Percentiles rank a stretch among this genome's conserved stretches.
Evolutionary conservation across 495 filamentous ascomycete species (phyloP).

Genomic region (Peziza echinospora): DNA sequence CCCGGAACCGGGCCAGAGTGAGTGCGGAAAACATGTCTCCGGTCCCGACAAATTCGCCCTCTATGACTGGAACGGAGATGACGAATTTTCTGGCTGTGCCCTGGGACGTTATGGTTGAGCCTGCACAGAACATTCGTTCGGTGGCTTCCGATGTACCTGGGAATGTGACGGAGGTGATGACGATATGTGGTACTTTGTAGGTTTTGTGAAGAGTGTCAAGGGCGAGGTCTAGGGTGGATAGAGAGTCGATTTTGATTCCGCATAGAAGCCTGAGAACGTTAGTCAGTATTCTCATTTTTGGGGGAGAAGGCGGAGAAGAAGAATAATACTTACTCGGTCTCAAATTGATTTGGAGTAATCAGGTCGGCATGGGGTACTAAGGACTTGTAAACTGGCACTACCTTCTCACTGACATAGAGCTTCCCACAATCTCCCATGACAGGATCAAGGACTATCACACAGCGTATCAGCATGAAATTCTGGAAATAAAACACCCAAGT

Average conservation of each 20-base stretch:
- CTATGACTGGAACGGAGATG: constrained; percentile 62
- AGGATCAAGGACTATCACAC: constrained; percentile 65
- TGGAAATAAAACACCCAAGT: background rate
- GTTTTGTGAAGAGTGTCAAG: constrained; percentile 53
- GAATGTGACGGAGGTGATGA: constrained; percentile 62
- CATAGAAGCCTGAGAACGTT: constrained; percentile 42
- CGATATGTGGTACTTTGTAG: constrained; percentile 66
- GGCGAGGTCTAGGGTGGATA: constrained; percentile 45
- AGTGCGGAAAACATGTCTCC: constrained; percentile 97
- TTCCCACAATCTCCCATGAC: constrained; percentile 94
- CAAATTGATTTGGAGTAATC: constrained; percentile 90
- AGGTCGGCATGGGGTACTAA: constrained; percentile 64
- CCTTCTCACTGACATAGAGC: constrained; percentile 73
- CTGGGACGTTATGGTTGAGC: constrained; percentile 13
- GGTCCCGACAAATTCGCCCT: constrained; percentile 85
- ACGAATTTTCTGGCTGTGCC: constrained; percentile 46
- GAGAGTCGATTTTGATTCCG: constrained; percentile 56
- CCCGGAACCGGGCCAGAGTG: constrained; percentile 69
- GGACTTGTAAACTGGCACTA: constrained; percentile 72
- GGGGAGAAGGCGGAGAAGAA: no score
- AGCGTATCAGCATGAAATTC: no score
- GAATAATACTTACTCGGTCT: constrained; percentile 51
- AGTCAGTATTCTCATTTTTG: constrained; percentile 1
- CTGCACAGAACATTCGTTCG: constrained; percentile 13
- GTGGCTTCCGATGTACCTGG: constrained; percentile 5